Evolutionary conservation across 2,329 filamentous ascomycete genomes (phyloP).

Genomic region (Pseudocercospora cruenta): DNA sequence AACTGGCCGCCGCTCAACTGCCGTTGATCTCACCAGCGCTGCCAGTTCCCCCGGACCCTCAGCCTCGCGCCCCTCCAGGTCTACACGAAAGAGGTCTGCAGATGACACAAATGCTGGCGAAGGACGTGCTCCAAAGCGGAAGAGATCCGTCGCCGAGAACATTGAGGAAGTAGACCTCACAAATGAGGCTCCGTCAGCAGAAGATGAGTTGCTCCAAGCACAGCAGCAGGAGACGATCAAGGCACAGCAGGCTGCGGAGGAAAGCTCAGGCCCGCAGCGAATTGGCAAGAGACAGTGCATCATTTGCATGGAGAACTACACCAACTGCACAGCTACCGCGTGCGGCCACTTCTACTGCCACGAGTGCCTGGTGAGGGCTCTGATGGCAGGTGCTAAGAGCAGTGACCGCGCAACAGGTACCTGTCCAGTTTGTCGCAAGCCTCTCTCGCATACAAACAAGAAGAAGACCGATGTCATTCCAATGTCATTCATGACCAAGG

Average conservation of each 20-base stretch:
- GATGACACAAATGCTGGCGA: constrained; percentile 11
- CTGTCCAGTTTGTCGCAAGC: constrained; percentile 47
- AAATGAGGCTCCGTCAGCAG: constrained; percentile 26
- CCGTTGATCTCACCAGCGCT: constrained; percentile 24
- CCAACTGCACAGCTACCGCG: constrained; percentile 61
- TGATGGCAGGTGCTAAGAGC: constrained; percentile 59
- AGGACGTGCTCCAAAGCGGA: constrained; percentile 21
- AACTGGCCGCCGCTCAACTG: constrained; percentile 5
- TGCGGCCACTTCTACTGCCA: constrained; percentile 69
- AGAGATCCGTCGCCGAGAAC: constrained; percentile 12
- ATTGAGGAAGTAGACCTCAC: constrained; percentile 29
- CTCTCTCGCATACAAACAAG: constrained; percentile 24
- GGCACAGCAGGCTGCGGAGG: constrained; percentile 30
- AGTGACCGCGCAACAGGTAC: constrained; percentile 47
- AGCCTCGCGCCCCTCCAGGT: background rate
- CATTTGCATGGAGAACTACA: constrained; percentile 66
- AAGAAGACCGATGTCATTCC: constrained; percentile 27
- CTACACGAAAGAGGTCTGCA: constrained; percentile 16
- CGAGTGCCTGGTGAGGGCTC: constrained; percentile 63
- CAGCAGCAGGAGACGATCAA: constrained; percentile 33
- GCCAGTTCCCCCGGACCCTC: constrained; percentile 7
- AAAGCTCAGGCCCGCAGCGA: constrained; percentile 33
- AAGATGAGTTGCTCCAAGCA: constrained; percentile 42
- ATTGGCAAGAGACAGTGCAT: constrained; percentile 60
- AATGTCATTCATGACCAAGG: constrained; percentile 32